phyloP scores from a whole-genome alignment of 2,329 filamentous ascomycete species.

The Fusarium tricinctum region DNA sequence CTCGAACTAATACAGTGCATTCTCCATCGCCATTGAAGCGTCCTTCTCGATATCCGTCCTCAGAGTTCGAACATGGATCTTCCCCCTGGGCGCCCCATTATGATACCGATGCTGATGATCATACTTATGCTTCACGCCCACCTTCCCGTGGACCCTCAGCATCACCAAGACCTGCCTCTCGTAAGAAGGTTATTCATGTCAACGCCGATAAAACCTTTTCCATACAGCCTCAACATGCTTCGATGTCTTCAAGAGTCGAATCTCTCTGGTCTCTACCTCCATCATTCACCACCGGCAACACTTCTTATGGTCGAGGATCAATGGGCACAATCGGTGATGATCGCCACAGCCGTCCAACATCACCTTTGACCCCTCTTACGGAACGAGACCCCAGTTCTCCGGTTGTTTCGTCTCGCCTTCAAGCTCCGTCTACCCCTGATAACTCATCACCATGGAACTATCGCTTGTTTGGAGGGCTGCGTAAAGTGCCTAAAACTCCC shows the following conservation, averaged over 20 bases:
- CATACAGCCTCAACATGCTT: constrained; percentile 57
- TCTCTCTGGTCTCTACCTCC: constrained; percentile 58
- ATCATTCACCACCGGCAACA: constrained; percentile 61
- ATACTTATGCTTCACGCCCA: constrained; percentile 38
- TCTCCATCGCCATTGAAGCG: constrained; percentile 42
- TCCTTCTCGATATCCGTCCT: constrained; percentile 35
- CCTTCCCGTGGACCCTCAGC: constrained; percentile 43
- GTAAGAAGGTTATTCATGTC: constrained; percentile 62
- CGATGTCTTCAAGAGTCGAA: constrained; percentile 50
- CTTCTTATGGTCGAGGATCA: constrained; percentile 64
- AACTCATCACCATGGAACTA: constrained; percentile 65
- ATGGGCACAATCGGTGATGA: constrained; percentile 64
- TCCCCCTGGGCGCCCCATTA: constrained; percentile 42
- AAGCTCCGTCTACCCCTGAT: constrained; percentile 35
- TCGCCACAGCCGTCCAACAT: constrained; percentile 63
- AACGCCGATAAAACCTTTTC: constrained; percentile 72
- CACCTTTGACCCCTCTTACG: constrained; percentile 63
- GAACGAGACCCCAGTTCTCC: constrained; percentile 54
- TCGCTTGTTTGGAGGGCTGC: constrained; percentile 67
- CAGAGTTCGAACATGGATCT: constrained; percentile 35
- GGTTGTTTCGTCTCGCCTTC: constrained; percentile 28
- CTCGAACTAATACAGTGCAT: constrained; percentile 28
- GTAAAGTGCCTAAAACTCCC: constrained; percentile 60
- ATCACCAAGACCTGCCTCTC: constrained; percentile 50
- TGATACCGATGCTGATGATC: constrained; percentile 41